Base-by-base conservation (phyloP, 768 basidiomycete genomes). In the Mycena venus region DNA sequence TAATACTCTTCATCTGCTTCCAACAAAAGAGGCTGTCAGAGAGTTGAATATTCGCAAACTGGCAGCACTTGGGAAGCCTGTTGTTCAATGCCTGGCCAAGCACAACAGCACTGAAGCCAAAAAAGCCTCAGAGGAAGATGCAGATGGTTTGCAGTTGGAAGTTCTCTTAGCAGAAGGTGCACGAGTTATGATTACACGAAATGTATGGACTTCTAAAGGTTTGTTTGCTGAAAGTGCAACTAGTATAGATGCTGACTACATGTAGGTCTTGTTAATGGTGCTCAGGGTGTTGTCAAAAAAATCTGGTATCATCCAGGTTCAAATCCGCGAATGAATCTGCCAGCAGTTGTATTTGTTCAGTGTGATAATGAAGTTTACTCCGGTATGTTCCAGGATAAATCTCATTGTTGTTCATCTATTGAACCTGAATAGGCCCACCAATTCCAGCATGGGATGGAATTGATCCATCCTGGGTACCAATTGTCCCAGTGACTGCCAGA, bases 141-240 rank as follows among this genome's bases (percentile, higher is more conserved):
- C 79, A 15, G 78, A 77, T 40, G 78, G 80, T 1, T 66, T 82
- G 12, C 77, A 80, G 42, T 55, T 56, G 7, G 55, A 78, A 29
- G 65, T 80, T 36, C 38, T 78, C 34, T 36, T 81, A 0, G 74
- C 79, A 23, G 71, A 73, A 53, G 78, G 78, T 25, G 78, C 81
- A 0, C 70, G 70, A 49, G 68, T 79, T 0, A 81, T 80, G 78
- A 72, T 81, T n/a, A 81, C n/a, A n/a, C n/a, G 75, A 11, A 82
- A 82, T 72, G 64, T 82, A 1, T 82, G 77, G 77, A 69, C 69
- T 23, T 59, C 70, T 6, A 67, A 79, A 59, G 78, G 78, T 75
- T 4, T 2, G 31, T 36, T 17, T 44, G 42, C 15, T 12, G 19
- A 27, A n/a, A 34, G 25, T 53, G 8, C 36, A 32, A 36, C 36